Conservation (phyloP, 805 yeast genomes). For the Ogataea dorogensis region DNA sequence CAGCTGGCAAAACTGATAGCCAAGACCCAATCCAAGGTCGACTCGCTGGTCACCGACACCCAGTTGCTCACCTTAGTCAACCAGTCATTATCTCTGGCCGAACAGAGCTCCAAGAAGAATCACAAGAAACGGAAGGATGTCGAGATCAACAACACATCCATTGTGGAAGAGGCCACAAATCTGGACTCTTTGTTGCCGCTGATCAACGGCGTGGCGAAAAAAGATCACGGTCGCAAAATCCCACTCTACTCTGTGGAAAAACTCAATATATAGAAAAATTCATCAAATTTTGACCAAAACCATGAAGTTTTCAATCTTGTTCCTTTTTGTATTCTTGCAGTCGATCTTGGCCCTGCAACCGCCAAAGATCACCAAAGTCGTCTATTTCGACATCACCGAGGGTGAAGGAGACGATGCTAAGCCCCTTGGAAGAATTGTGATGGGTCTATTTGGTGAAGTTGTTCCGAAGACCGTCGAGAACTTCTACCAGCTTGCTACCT, state of each 20-base stretch:
- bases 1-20: conserved; percentile 44
- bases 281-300: conserved; percentile 7
- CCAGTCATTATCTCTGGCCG: conserved; percentile 38
- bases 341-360: conserved; percentile 31
- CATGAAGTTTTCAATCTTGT: conserved; percentile 28
- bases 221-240: conserved; percentile 41
- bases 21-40: conserved; percentile 42
- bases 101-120: conserved; percentile 18
- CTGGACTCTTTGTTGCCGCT: conserved; percentile 27
- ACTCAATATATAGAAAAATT: conserved; percentile 34
- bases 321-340: conserved; percentile 18
- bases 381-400: conserved; percentile 80
- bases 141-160: conserved; percentile 30
- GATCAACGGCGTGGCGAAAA: conserved; percentile 25
- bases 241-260: conserved; percentile 57
- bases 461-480: conserved; percentile 89
- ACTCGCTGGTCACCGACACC: conserved; percentile 38
- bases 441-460: conserved; percentile 84
- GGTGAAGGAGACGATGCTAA: conserved; percentile 70
- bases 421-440: conserved; percentile 73
- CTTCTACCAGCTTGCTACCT: conserved; percentile 75
- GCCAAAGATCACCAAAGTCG: conserved; percentile 70
- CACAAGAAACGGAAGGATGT: conserved; percentile 28
- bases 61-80: conserved; percentile 47
- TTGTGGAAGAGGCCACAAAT: conserved; percentile 27